A percentile compares a stretch with the other conserved stretches of the same genome.
These are phyloP conservation scores for Saccharomycopsis sp. DNA, from an alignment of 805 yeast genomes.

Conservation along the genomic window DNA sequence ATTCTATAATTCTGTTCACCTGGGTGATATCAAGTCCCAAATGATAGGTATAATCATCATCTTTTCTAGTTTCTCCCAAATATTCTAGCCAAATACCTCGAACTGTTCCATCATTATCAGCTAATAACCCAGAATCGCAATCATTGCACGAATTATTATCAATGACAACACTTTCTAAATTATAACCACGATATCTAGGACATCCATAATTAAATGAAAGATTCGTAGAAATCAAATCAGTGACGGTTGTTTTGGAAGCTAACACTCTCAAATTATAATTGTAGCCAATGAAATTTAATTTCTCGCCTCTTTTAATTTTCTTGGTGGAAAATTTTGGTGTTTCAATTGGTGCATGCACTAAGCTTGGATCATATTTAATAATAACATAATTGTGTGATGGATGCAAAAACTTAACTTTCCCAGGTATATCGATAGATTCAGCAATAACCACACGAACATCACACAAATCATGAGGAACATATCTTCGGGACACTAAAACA, in stretches of 20 bases:
- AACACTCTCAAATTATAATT: slow-evolving; percentile 63
- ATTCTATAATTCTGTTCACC: slow-evolving; percentile 47
- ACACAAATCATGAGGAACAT: slow-evolving; percentile 65
- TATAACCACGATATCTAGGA: slow-evolving; percentile 83
- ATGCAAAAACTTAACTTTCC: slow-evolving; percentile 72
- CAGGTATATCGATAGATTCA: slow-evolving; percentile 77
- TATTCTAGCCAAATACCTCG: slow-evolving; percentile 83
- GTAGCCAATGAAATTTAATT: slow-evolving; percentile 72
- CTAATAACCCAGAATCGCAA: slow-evolving; percentile 73
- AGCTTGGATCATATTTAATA: slow-evolving; percentile 69
- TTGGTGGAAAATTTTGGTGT: slow-evolving; percentile 55
- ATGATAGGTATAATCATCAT: slow-evolving; percentile 54
- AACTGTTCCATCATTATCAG: slow-evolving; percentile 70
- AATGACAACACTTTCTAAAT: slow-evolving; percentile 66
- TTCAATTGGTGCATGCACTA: slow-evolving; percentile 62
- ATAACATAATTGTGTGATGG: slow-evolving; percentile 85
- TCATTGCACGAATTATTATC: slow-evolving; percentile 68
- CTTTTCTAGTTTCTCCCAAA: slow-evolving; percentile 64
- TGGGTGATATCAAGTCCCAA: slow-evolving; percentile 76
- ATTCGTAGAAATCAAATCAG: slow-evolving; percentile 68
- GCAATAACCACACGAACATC: slow-evolving; percentile 78
- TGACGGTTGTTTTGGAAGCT: slow-evolving; percentile 66
- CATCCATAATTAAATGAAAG: slow-evolving; percentile 60
- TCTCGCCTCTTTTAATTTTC: slow-evolving; percentile 69
- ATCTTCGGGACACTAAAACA: slow-evolving; percentile 68